phyloP scores from a whole-genome alignment of 2,329 filamentous ascomycete genomes.

The Penicillium sp. region DNA sequence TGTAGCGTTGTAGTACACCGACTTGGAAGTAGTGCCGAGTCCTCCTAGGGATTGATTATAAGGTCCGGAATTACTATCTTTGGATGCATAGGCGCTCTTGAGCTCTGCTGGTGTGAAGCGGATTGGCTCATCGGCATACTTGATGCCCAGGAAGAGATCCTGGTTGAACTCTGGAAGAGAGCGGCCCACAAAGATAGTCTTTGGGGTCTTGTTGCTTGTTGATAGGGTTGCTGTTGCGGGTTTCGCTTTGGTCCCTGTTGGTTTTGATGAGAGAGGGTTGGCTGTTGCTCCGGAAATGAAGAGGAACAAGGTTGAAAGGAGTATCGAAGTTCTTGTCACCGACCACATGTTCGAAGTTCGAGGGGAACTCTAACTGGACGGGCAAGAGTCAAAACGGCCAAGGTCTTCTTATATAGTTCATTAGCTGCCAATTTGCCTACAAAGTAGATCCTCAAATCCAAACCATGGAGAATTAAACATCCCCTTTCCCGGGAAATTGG shows the following conservation, averaged over 20 bases:
- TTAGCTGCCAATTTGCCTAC: background rate
- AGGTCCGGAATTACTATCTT: constrained; percentile 20
- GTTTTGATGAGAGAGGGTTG: background rate
- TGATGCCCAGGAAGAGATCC: constrained; percentile 29
- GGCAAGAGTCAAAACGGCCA: background rate
- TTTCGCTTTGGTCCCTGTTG: constrained; percentile 11
- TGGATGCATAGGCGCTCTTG: constrained; percentile 19
- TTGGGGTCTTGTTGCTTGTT: background rate
- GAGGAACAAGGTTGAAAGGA: background rate
- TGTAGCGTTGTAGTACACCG: constrained; percentile 26
- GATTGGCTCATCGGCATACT: constrained; percentile 26
- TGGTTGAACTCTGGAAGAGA: constrained; percentile 26
- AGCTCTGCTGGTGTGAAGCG: constrained; percentile 25
- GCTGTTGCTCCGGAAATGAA: background rate
- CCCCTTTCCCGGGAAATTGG: background rate
- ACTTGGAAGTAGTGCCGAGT: background rate
- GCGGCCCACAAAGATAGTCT: constrained; percentile 26
- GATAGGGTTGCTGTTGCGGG: constrained; percentile 19
- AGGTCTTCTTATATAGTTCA: background rate
- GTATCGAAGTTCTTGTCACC: background rate
- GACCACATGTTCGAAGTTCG: background rate
- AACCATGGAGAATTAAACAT: background rate
- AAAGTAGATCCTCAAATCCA: background rate
- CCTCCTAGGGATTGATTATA: constrained; percentile 1
- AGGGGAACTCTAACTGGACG: background rate